These are phyloP conservation scores for Phylloporus rhodoxanthus DNA, from an alignment of 768 basidiomycete species.

Conservation along the genomic window DNA sequence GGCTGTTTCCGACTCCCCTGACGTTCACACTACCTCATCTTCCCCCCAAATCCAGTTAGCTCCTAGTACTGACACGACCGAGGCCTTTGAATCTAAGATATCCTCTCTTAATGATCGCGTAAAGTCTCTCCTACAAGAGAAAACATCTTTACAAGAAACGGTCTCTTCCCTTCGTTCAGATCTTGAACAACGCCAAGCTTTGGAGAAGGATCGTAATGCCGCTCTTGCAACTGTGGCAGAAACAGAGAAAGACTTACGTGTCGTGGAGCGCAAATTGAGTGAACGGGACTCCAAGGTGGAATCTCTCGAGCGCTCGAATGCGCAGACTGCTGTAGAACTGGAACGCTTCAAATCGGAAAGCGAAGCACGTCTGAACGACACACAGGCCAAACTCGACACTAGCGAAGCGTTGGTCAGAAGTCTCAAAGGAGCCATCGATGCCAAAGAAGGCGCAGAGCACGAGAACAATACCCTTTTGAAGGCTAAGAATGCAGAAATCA, in stretches of 20 bases:
- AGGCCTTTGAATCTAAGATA: conserved; percentile 15
- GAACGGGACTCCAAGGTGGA: conserved; percentile 43
- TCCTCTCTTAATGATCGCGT: conserved; percentile 34
- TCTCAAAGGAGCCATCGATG: conserved; percentile 48
- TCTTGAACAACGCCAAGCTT: conserved; percentile 19
- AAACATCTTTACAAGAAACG: conserved; percentile 46
- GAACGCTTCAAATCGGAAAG: conserved; percentile 44
- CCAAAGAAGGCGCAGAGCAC: conserved; percentile 44
- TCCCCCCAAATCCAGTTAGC: conserved; percentile 38
- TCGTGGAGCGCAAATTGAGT: conserved; percentile 37
- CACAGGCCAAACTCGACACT: conserved; percentile 41
- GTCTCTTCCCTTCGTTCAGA: conserved; percentile 21
- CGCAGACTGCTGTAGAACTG: conserved; percentile 35
- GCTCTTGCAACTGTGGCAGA: conserved; percentile 35
- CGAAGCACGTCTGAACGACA: conserved; percentile 37
- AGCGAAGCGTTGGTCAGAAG: conserved; percentile 39
- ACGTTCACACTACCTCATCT: conserved; percentile 15
- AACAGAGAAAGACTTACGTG: conserved; percentile 39
- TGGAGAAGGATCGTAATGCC: conserved; percentile 43
- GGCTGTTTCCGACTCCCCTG: conserved; percentile 9
- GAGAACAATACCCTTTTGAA: conserved; percentile 47
- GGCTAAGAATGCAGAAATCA: conserved; percentile 58
- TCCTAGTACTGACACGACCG: conserved; percentile 14
- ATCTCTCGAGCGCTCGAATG: conserved; percentile 40
- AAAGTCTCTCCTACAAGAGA: conserved; percentile 66